Conservation (phyloP, 768 basidiomycete species). For the Pluteus cervinus region DNA sequence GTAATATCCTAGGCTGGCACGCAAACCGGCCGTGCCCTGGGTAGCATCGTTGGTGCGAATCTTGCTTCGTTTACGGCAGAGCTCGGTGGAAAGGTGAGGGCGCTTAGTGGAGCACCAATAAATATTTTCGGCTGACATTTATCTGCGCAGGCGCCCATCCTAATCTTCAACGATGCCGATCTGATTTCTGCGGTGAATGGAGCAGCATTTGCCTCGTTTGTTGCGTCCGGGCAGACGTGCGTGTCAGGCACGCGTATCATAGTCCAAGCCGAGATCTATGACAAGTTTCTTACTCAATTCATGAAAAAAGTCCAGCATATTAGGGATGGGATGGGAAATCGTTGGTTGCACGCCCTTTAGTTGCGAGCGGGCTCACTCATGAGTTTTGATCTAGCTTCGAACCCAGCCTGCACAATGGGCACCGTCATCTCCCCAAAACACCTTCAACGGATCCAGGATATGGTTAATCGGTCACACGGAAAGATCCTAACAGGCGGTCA, state of each 20-base stretch:
- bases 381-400: constrained; percentile 44
- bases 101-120: background rate
- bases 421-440: constrained; percentile 66
- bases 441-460: constrained; percentile 55
- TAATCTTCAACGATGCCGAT: constrained; percentile 78
- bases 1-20: constrained; percentile 62
- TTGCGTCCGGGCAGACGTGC: constrained; percentile 87
- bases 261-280: constrained; percentile 64
- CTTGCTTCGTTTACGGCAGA: constrained; percentile 76
- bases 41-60: constrained; percentile 68
- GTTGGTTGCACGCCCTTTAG: constrained; percentile 33
- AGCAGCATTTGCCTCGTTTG: constrained; percentile 74
- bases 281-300: constrained; percentile 58
- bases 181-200: constrained; percentile 74
- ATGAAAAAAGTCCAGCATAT: constrained; percentile 59
- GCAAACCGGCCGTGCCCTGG: constrained; percentile 66
- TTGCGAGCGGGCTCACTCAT: background rate
- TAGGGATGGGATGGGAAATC: constrained; percentile 67
- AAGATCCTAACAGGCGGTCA: constrained; percentile 58
- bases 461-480: constrained; percentile 43
- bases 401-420: constrained; percentile 72
- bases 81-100: constrained; percentile 72
- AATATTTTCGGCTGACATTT: too few relatives aligned
- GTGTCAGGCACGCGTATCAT: constrained; percentile 88
- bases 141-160: constrained; percentile 78